Evolutionary conservation across 331 rosid species (phyloP).

Genomic region (Acacia pycnantha): DNA sequence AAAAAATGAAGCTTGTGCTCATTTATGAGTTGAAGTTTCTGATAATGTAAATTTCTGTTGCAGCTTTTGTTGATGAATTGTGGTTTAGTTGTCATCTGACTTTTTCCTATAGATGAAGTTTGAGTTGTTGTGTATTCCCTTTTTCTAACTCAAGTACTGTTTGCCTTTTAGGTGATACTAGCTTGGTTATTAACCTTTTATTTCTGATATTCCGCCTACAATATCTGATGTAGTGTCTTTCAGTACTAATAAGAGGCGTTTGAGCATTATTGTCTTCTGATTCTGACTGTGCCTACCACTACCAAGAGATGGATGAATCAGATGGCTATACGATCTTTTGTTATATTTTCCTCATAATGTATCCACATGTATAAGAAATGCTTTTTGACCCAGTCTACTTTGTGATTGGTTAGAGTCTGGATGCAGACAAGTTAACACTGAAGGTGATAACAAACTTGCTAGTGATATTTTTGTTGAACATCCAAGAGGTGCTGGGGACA

Average conservation of each 20-base stretch:
- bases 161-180: neutral
- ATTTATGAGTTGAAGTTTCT: slow-evolving; percentile 8
- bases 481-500: slow-evolving; percentile 41
- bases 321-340: neutral
- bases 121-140: neutral
- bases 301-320: neutral
- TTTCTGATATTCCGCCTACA: neutral
- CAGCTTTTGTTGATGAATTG: neutral
- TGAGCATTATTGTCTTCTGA: slow-evolving; percentile 8
- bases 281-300: neutral
- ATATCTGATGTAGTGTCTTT: neutral
- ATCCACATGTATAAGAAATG: neutral
- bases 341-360: neutral
- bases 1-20: neutral
- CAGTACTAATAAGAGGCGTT: neutral
- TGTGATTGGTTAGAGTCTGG: slow-evolving; percentile 65
- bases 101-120: neutral
- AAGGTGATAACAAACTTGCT: slow-evolving; percentile 50
- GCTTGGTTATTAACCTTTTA: neutral
- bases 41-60: slow-evolving; percentile 5
- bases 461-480: slow-evolving; percentile 43
- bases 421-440: slow-evolving; percentile 37
- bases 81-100: neutral
- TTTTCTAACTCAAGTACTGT: neutral
- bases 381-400: slow-evolving; percentile 22